Percentiles rank a stretch among this genome's conserved stretches.
These are phyloP conservation scores for Vaccinium darrowii DNA, from an alignment of 148 eudicot species.

Conservation along the genomic window DNA sequence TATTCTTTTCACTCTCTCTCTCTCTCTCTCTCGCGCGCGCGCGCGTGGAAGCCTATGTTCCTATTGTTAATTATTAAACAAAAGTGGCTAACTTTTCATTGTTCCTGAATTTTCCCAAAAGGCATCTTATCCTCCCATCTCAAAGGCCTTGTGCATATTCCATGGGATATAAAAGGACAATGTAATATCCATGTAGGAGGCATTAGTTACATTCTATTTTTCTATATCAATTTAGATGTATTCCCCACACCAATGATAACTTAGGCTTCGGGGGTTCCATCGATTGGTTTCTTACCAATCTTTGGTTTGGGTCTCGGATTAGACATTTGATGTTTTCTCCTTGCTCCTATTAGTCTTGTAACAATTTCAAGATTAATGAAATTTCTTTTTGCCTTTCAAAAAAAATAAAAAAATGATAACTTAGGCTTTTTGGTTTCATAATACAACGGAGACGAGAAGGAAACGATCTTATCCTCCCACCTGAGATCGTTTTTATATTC, in stretches of 20 bases:
- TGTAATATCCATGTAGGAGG: background rate
- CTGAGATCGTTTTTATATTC: background rate
- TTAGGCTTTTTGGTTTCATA: background rate
- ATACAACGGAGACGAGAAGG: background rate
- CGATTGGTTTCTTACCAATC: too few relatives aligned
- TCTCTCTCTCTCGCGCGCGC: too few relatives aligned
- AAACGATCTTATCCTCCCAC: background rate
- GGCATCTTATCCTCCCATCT: background rate
- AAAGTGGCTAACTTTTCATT: background rate
- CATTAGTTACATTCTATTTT: background rate
- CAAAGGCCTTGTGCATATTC: background rate
- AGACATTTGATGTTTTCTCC: too few relatives aligned
- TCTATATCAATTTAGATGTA: background rate
- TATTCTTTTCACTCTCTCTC: too few relatives aligned
- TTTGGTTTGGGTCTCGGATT: too few relatives aligned
- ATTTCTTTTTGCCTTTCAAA: too few relatives aligned
- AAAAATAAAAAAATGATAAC: too few relatives aligned
- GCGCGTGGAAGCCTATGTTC: background rate
- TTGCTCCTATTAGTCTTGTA: too few relatives aligned
- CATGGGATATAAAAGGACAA: background rate
- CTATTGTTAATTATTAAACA: background rate
- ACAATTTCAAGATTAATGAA: too few relatives aligned
- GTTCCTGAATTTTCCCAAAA: background rate
- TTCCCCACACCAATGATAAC: background rate
- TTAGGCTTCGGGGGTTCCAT: too few relatives aligned